Base-by-base conservation (phyloP, 192 early-diverging fungal genomes). In the Allomyces arbusculus region DNA sequence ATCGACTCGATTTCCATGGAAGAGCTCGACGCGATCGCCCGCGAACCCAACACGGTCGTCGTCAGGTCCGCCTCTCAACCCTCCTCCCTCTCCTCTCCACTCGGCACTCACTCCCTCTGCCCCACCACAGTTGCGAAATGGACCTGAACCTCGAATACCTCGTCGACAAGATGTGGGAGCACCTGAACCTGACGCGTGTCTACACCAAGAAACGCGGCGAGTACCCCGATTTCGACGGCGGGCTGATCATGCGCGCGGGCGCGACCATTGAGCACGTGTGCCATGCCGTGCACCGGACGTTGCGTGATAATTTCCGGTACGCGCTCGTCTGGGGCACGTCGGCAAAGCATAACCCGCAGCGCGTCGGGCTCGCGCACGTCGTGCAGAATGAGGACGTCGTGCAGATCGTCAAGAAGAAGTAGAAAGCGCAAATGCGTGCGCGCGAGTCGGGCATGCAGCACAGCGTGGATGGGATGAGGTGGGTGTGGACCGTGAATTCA, bases 131-230 rank as follows among this genome's bases (percentile, higher is more conserved):
- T 45, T 66, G n/a, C 68, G 65, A 40, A 28, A 68, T 19, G 68
- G 65, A 20, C 28, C 64, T 66, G 24, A 99, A 99, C 69, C 78
- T 91, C 75, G 91, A 94, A 64, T 90, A 80, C 69, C 83, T 99
- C 62, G 80, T 95, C 28, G 88, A 96, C 66, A 78, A 84, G 63
- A 83, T 99, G 63, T 99, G 94, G 94, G 82, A 85, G 74, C 79
- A 93, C 61, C 78, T 99, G 66, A 79, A 80, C 69, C 71, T 99
- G 70, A 81, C 95, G 63, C 84, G 93, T 50, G 89, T 97, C 5
- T 99, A 99, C 76, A 99, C 96, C 33, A 99, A 99, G 79, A 87
- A 87, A 67, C 82, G 92, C 67, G 90, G 94, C 68, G 91, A 97
- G 73, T 89, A 78, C 70, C 94, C 94, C 1, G 94, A 99, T 68